phyloP scores from a whole-genome alignment of 179 eudicot genomes.

The Drosera spatulata region DNA sequence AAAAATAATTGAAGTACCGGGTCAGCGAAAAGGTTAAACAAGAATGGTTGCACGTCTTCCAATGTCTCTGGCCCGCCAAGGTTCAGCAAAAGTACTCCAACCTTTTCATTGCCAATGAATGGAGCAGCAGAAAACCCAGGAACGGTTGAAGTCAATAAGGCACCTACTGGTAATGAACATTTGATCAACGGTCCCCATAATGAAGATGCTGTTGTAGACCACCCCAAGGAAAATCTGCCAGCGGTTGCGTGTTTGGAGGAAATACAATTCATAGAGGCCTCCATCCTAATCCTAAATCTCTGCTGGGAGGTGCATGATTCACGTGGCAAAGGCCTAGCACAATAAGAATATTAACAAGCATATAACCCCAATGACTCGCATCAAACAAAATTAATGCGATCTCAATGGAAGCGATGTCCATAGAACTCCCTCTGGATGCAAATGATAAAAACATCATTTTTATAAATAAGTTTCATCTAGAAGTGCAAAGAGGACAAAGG shows the following conservation, averaged over 20 bases:
- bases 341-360: constrained; percentile 1
- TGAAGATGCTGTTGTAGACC: constrained; percentile 25
- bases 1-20: constrained; percentile 46
- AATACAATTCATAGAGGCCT: constrained; percentile 21
- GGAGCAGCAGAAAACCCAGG: constrained; percentile 26
- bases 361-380: background rate
- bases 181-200: constrained; percentile 18
- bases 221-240: constrained; percentile 25
- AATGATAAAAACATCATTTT: too few species aligned
- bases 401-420: background rate
- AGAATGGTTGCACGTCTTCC: constrained; percentile 93
- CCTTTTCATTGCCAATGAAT: constrained; percentile 49
- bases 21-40: constrained; percentile 95
- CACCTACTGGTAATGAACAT: constrained; percentile 29
- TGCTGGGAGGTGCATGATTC: constrained; percentile 27
- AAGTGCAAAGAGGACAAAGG: too few species aligned
- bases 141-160: constrained; percentile 50
- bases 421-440: background rate
- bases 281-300: constrained; percentile 32
- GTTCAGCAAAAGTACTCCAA: constrained; percentile 90
- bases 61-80: constrained; percentile 99
- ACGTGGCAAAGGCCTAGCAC: constrained; percentile 44
- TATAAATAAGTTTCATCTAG: too few species aligned
- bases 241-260: constrained; percentile 21
- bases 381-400: background rate